Conservation (phyloP, 345 rosid genomes). For the Hypericum androsaemum region DNA sequence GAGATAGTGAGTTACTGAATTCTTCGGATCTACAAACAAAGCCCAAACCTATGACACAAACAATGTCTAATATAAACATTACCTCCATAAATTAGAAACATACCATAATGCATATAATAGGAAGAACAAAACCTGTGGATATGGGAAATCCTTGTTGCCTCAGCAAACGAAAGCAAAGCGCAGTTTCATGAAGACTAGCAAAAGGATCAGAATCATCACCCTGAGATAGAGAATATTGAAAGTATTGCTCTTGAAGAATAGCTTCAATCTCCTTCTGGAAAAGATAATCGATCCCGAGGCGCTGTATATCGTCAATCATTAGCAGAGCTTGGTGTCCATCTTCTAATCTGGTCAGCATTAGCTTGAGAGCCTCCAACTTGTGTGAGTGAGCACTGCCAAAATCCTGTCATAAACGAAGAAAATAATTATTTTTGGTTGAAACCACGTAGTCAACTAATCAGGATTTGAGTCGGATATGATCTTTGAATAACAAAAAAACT, state of each 20-base stretch:
- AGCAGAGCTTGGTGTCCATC: neutral
- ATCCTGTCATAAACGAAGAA: neutral
- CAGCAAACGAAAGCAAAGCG: slow-evolving; percentile 17
- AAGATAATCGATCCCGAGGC: slow-evolving; percentile 4
- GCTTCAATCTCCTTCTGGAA: neutral
- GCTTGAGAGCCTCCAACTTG: neutral
- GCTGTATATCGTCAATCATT: slow-evolving; percentile 1
- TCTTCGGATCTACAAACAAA: too few species aligned
- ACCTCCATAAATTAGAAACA: too few species aligned
- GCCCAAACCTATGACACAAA: too few species aligned
- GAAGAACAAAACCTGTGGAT: slow-evolving; percentile 12
- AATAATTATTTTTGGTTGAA: too few species aligned
- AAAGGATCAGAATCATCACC: too few species aligned
- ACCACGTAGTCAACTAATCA: too few species aligned
- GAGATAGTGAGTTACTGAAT: too few species aligned
- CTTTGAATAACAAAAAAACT: too few species aligned
- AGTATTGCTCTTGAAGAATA: neutral
- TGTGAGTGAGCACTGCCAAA: neutral
- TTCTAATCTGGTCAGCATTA: neutral
- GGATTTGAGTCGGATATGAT: too few species aligned
- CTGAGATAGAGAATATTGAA: too few species aligned
- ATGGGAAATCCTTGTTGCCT: slow-evolving; percentile 18
- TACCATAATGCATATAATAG: neutral
- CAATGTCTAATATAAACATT: too few species aligned
- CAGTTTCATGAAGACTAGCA: too few species aligned